phyloP scores from a whole-genome alignment of 2,329 filamentous ascomycete species.

The Clarireedia homoeocarpa region DNA sequence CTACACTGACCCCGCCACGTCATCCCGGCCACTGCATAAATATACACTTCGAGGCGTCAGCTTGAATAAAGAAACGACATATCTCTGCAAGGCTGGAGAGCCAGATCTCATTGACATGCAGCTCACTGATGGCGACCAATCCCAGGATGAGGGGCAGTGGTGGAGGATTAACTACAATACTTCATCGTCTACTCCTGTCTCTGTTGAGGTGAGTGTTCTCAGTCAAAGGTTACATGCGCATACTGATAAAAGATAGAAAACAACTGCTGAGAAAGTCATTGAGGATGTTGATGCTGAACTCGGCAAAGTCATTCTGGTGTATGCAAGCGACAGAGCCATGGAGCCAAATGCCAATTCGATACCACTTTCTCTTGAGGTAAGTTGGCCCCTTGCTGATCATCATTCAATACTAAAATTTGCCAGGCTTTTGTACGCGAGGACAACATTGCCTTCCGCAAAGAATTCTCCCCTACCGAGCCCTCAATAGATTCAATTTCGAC shows the following conservation, averaged over 20 bases:
- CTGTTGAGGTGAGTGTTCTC: conserved; percentile 38
- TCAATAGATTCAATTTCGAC: conserved; percentile 1
- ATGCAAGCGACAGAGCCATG: conserved; percentile 45
- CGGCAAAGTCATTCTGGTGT: conserved; percentile 42
- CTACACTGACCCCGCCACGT: conserved; percentile 27
- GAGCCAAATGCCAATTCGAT: conserved; percentile 26
- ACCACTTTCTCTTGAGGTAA: conserved; percentile 33
- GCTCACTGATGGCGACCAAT: conserved; percentile 27
- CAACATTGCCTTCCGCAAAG: conserved; percentile 44
- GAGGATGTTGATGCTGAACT: conserved; percentile 40
- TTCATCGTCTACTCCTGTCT: conserved; percentile 35
- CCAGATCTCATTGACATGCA: conserved; percentile 37
- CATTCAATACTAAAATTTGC: conserved; percentile 11
- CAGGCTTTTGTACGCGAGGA: conserved; percentile 44
- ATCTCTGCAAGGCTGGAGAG: conserved; percentile 40
- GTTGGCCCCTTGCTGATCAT: conserved; percentile 9
- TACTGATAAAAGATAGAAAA: conserved; percentile 34
- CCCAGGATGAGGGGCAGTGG: conserved; percentile 40
- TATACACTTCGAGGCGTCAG: conserved; percentile 46
- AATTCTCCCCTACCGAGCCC: conserved; percentile 30
- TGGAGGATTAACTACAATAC: conserved; percentile 43
- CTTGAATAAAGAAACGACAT: conserved; percentile 39
- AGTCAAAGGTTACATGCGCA: not conserved
- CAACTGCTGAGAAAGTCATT: conserved; percentile 38
- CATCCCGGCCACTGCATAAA: conserved; percentile 26